A percentile compares a stretch with the other conserved stretches of the same genome.
Evolutionary conservation across 805 yeast species (phyloP).

Genomic region (Tetrapisispora iriomotensis): DNA sequence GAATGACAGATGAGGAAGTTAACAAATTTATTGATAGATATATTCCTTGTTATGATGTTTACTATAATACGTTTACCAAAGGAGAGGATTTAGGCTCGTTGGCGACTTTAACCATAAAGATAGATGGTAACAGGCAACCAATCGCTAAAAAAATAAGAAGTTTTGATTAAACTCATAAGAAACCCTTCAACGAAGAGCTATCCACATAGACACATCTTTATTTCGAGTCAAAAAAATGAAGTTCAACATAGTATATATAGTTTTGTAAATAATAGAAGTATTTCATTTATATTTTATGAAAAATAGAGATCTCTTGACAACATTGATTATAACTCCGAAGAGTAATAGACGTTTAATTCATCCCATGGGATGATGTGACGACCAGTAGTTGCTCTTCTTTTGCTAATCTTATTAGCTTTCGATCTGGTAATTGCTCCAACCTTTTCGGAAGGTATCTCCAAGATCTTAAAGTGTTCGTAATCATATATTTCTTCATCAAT

Average conservation of each 20-base stretch:
- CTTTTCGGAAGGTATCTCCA: neutral
- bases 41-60: constrained; percentile 75
- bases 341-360: constrained; percentile 10
- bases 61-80: constrained; percentile 37
- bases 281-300: neutral
- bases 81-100: constrained; percentile 25
- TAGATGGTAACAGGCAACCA: constrained; percentile 21
- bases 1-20: constrained; percentile 76
- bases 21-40: constrained; percentile 64
- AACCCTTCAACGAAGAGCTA: neutral
- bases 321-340: constrained; percentile 2
- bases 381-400: neutral
- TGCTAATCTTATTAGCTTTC: constrained; percentile 4
- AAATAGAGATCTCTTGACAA: neutral
- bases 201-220: too few relatives aligned
- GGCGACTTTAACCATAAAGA: constrained; percentile 25
- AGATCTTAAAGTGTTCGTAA: neutral
- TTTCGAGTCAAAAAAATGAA: too few relatives aligned
- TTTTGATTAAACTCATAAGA: neutral
- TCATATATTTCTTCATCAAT: constrained; percentile 1
- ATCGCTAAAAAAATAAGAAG: constrained; percentile 28
- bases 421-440: constrained; percentile 10
- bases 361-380: constrained; percentile 27
- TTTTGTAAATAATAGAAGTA: neutral
- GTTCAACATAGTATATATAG: too few relatives aligned